phyloP scores from a whole-genome alignment of 257 asterid genomes.

The Perilla frutescens region DNA sequence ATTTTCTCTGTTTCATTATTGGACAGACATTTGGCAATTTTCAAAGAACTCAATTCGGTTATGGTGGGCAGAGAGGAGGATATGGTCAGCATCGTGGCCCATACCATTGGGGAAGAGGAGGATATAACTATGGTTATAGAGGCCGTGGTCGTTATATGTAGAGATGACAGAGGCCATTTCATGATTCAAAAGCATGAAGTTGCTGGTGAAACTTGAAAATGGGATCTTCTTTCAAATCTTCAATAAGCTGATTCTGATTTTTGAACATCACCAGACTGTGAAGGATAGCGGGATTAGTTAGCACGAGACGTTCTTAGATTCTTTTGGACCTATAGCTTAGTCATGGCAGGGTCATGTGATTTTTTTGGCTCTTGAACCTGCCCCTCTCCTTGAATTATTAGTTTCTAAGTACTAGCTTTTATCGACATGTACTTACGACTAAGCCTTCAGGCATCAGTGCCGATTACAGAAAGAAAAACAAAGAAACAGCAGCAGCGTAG shows the following conservation, averaged over 20 bases:
- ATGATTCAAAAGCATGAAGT: slow-evolving; percentile 25
- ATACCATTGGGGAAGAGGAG: slow-evolving; percentile 66
- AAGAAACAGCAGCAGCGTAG: neutral
- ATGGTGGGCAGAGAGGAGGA: slow-evolving; percentile 53
- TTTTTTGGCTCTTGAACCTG: slow-evolving; percentile 45
- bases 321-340: slow-evolving; percentile 18
- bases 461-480: neutral
- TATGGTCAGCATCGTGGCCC: slow-evolving; percentile 50
- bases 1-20: slow-evolving; percentile 7
- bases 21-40: slow-evolving; percentile 61
- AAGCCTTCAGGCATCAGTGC: slow-evolving; percentile 15
- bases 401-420: slow-evolving; percentile 11
- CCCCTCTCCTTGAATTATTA: slow-evolving; percentile 25
- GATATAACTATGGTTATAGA: slow-evolving; percentile 51
- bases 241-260: slow-evolving; percentile 25
- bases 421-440: neutral
- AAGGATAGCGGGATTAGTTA: slow-evolving; percentile 29
- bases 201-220: slow-evolving; percentile 19
- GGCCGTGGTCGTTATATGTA: slow-evolving; percentile 56
- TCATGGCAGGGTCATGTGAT: slow-evolving; percentile 41
- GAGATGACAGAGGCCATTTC: slow-evolving; percentile 34
- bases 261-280: slow-evolving; percentile 4
- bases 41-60: slow-evolving; percentile 50
- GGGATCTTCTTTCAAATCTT: slow-evolving; percentile 1
- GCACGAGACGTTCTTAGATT: slow-evolving; percentile 12